Evolutionary conservation across 75 land plant genomes (phyloP).

Genomic region (Selaginella moellendorffii): DNA sequence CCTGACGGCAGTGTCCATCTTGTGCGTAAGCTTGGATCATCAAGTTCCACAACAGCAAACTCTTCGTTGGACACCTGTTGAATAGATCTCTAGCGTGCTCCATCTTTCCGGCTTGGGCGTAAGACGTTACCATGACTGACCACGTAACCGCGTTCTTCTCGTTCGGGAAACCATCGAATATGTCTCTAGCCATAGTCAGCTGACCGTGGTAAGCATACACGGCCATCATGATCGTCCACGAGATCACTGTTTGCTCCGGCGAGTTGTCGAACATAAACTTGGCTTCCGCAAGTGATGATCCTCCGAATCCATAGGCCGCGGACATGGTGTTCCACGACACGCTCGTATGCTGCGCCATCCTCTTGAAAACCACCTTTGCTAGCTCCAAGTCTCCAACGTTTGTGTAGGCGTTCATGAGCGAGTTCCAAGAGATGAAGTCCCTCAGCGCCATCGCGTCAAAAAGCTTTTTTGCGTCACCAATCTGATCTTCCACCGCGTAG

Average conservation of each 20-base stretch:
- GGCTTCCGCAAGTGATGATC: neutral
- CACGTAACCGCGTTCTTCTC: neutral
- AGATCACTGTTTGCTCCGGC: neutral
- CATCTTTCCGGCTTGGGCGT: neutral
- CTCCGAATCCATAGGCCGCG: neutral
- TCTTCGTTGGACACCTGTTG: neutral
- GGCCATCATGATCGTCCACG: neutral
- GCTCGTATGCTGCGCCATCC: neutral
- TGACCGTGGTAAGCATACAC: neutral
- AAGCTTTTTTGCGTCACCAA: neutral
- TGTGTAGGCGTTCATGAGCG: neutral
- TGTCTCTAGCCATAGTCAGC: neutral
- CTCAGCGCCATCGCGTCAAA: neutral
- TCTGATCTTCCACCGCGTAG: neutral
- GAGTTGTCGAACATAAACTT: neutral
- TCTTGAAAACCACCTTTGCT: neutral
- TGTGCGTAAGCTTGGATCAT: slow-evolving; percentile 4
- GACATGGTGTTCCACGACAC: neutral
- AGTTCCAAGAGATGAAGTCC: neutral
- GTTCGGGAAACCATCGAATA: neutral
- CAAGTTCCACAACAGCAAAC: neutral
- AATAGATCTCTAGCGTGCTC: neutral
- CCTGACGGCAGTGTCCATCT: neutral
- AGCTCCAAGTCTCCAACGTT: neutral
- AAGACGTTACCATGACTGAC: neutral